These are phyloP conservation scores for Fusarium redolens DNA, from an alignment of 2,329 filamentous ascomycete genomes.

Conservation along the genomic window DNA sequence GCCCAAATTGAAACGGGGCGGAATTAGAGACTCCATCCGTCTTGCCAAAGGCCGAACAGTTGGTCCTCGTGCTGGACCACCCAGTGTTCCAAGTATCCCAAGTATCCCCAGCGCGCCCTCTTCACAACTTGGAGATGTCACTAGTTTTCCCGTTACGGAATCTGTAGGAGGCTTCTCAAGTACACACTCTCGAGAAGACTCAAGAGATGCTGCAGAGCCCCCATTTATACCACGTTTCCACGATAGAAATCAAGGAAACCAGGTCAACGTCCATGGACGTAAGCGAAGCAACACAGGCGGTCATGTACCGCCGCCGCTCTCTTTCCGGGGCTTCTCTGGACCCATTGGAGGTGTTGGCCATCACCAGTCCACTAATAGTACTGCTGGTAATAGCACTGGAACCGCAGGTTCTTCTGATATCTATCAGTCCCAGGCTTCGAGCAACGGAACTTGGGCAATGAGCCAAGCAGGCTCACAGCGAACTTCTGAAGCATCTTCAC, in stretches of 20 bases:
- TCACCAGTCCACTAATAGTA: slow-evolving; percentile 66
- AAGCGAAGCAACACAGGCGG: slow-evolving; percentile 92
- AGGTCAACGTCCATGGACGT: slow-evolving; percentile 71
- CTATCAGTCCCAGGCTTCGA: slow-evolving; percentile 66
- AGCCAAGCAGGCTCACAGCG: slow-evolving; percentile 60
- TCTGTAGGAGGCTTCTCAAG: slow-evolving; percentile 52
- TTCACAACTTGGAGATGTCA: slow-evolving; percentile 51
- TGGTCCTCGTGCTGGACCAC: slow-evolving; percentile 57
- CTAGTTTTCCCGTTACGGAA: slow-evolving; percentile 54
- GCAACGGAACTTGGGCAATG: slow-evolving; percentile 57
- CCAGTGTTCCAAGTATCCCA: slow-evolving; percentile 64
- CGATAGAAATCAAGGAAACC: slow-evolving; percentile 64
- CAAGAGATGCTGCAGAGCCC: slow-evolving; percentile 73
- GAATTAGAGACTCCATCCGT: slow-evolving; percentile 89
- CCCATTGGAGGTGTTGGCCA: slow-evolving; percentile 57
- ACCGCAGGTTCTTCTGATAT: slow-evolving; percentile 71
- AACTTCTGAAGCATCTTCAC: slow-evolving; percentile 67
- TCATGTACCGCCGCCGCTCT: slow-evolving; percentile 74
- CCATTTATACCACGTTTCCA: slow-evolving; percentile 78
- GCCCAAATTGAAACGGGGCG: slow-evolving; percentile 60
- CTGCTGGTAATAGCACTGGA: slow-evolving; percentile 66
- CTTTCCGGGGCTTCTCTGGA: slow-evolving; percentile 83
- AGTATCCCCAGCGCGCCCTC: slow-evolving; percentile 53
- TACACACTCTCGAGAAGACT: slow-evolving; percentile 60
- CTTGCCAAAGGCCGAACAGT: slow-evolving; percentile 79